Evolutionary conservation across 139 green algal species (phyloP).

Genomic region (Coelastrella sp.): DNA sequence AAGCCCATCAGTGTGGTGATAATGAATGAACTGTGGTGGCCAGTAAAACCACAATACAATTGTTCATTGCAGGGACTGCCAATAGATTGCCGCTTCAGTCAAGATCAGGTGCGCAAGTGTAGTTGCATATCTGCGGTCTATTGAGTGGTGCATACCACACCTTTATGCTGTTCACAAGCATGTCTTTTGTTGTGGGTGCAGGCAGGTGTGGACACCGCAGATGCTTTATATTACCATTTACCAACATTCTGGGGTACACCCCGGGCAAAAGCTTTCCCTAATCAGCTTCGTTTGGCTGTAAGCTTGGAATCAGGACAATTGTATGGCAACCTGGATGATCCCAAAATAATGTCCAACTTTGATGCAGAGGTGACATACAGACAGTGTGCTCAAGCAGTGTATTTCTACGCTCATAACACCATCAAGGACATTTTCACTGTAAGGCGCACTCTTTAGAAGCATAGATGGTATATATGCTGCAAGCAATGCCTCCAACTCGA

Average conservation of each 20-base stretch:
- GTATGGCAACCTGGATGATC: neutral
- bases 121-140: neutral
- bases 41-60: neutral
- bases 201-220: neutral
- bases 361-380: constrained; percentile 7
- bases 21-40: neutral
- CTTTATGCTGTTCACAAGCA: neutral
- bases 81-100: neutral
- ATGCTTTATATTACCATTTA: neutral
- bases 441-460: neutral
- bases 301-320: neutral
- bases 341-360: constrained; percentile 4
- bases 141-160: neutral
- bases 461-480: no score
- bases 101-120: neutral
- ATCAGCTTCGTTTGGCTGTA: neutral
- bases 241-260: neutral
- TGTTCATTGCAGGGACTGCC: constrained; percentile 11
- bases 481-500: no score
- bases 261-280: neutral
- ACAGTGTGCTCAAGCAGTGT: neutral
- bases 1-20: neutral
- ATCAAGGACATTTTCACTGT: neutral
- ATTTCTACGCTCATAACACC: neutral
- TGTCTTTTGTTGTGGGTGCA: neutral